Base-by-base conservation (phyloP, 1,284 basidiomycete species). In the Fereydounia khargensis region DNA sequence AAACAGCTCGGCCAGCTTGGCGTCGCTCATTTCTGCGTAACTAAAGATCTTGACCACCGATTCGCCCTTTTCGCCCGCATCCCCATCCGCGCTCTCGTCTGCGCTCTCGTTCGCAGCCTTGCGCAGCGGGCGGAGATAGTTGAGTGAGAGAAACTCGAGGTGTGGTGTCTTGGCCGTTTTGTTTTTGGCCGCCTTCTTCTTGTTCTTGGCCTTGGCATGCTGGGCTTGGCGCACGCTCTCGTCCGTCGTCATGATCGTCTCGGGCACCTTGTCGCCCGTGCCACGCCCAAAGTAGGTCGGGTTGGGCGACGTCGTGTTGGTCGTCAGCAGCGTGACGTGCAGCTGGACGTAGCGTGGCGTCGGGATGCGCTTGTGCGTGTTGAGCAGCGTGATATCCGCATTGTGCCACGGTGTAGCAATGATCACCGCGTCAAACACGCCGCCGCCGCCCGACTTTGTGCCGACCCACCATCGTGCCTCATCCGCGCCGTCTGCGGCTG, bases 301-400 rank as follows among this genome's bases (percentile, higher is more conserved):
- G 53, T 83, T 80, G 3, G 87, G 81, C 3, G 77, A 77, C 3
- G 83, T 76, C 1, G 85, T 80, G 3, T 83, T 85, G 1, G 94
- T 97, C 11, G 86, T 82, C 35, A 97, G 79, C 14, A 94, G 81
- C 6, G 94, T 95, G 39, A 95, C 91, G 72, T 95, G 88, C 4
- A 97, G 82, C 51, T 82, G 83, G 22, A 91, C 82, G 70, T 94
- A 96, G 11, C 84, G 82, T 58, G 87, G 85, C 17, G 78, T 67
- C 1, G 85, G 85, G 23, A 89, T 81, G 35, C 79, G 78, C 16
- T 80, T 39, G 4, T 54, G 42, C 6, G 73, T 68, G 41, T 72
- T 70, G 19, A 75, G 45, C n/a, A 75, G 47, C 17, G 70, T 65
- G 28, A 75, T 70, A 3, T 51, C 61, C 14, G 70, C 42, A 18